Conservation (phyloP, 2,329 filamentous ascomycete genomes). For the Scytalidium sp. region DNA sequence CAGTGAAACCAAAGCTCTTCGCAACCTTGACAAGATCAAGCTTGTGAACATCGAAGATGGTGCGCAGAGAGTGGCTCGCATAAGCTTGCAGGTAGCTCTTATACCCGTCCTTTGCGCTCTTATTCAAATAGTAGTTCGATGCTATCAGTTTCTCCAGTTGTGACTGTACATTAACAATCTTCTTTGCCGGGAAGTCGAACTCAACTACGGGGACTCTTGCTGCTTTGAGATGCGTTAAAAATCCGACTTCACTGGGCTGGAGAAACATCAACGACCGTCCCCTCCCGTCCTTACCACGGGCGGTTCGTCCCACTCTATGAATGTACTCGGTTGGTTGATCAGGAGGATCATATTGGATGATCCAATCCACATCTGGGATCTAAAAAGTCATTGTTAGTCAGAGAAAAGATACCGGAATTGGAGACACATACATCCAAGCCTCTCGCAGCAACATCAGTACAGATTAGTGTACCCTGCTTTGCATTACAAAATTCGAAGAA, state of each 20-base stretch:
- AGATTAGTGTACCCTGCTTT: conserved; percentile 82
- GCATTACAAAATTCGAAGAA: conserved; percentile 97
- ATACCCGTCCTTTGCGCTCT: conserved; percentile 76
- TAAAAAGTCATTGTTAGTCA: conserved; percentile 24
- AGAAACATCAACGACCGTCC: conserved; percentile 91
- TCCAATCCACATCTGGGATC: conserved; percentile 95
- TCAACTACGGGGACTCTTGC: conserved; percentile 92
- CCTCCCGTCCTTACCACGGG: conserved; percentile 77
- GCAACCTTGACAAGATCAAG: conserved; percentile 81
- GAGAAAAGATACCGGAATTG: background rate
- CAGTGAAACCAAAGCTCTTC: conserved; percentile 77
- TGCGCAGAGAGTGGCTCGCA: conserved; percentile 77
- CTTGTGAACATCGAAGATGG: conserved; percentile 82
- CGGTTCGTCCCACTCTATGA: conserved; percentile 93
- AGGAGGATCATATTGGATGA: conserved; percentile 92
- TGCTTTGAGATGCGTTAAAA: conserved; percentile 86
- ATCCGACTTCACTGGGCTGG: conserved; percentile 87
- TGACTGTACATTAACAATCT: conserved; percentile 85
- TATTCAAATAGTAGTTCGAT: conserved; percentile 96
- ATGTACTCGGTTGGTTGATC: conserved; percentile 91
- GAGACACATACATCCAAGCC: conserved; percentile 70
- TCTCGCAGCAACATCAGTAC: conserved; percentile 93
- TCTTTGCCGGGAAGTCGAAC: conserved; percentile 90
- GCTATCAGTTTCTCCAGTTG: conserved; percentile 92
- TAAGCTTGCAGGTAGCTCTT: conserved; percentile 93